Percentiles rank a stretch among this genome's conserved stretches.
Conservation (phyloP, 441 rosid genomes). For the Brassica hybrid region DNA sequence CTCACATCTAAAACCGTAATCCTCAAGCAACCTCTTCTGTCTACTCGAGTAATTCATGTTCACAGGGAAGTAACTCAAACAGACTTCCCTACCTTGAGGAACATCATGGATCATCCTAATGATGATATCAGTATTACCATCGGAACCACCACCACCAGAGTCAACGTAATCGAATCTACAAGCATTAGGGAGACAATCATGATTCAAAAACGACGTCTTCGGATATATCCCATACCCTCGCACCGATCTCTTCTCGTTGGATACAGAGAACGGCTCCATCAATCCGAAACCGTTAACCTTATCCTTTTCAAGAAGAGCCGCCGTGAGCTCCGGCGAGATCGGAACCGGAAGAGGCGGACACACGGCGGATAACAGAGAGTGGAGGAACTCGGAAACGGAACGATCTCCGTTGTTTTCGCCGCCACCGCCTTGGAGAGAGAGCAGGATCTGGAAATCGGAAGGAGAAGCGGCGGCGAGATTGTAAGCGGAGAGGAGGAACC, state of each 20-base stretch:
- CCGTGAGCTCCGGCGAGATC: constrained; percentile 54
- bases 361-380: constrained; percentile 58
- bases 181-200: constrained; percentile 94
- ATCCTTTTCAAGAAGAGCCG: constrained; percentile 67
- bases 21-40: constrained; percentile 67
- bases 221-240: constrained; percentile 83
- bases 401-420: constrained; percentile 4
- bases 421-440: constrained; percentile 64
- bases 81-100: constrained; percentile 82
- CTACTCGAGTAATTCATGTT: constrained; percentile 60
- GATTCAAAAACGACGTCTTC: constrained; percentile 75
- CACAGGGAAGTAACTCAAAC: constrained; percentile 91
- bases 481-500: constrained; percentile 71
- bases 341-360: constrained; percentile 51
- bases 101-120: constrained; percentile 88
- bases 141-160: constrained; percentile 31
- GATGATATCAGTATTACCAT: constrained; percentile 61
- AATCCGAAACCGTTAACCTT: constrained; percentile 80
- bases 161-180: constrained; percentile 87
- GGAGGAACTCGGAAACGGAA: constrained; percentile 48
- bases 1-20: constrained; percentile 78
- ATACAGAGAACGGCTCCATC: constrained; percentile 63
- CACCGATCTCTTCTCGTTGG: constrained; percentile 55
- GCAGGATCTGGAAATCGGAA: constrained; percentile 54
- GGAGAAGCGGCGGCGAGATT: constrained; percentile 68